phyloP scores from a whole-genome alignment of 2,329 filamentous ascomycete species.

The Aspergillus fischeri region DNA sequence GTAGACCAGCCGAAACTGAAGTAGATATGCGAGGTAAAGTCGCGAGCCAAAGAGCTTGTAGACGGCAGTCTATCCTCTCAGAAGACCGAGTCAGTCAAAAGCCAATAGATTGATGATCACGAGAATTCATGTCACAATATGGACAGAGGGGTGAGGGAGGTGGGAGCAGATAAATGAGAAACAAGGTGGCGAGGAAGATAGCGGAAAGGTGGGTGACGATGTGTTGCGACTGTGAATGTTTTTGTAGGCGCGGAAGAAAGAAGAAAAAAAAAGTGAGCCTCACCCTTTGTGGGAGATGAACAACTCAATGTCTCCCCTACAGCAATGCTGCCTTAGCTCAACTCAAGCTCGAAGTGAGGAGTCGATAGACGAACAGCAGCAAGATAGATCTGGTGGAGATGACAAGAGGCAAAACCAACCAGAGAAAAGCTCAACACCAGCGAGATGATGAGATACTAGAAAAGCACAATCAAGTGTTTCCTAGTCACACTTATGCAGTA shows the following conservation, averaged over 20 bases:
- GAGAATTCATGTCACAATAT: neutral
- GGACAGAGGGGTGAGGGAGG: neutral
- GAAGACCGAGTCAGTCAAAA: slow-evolving; percentile 7
- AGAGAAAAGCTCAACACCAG: slow-evolving; percentile 5
- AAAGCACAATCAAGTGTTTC: slow-evolving; percentile 40
- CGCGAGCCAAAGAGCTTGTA: slow-evolving; percentile 7
- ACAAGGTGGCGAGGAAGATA: slow-evolving; percentile 2
- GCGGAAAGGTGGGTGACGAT: slow-evolving; percentile 16
- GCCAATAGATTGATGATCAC: neutral
- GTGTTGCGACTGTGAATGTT: neutral
- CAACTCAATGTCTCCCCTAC: slow-evolving; percentile 94
- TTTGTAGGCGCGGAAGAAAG: slow-evolving; percentile 9
- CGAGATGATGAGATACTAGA: slow-evolving; percentile 18
- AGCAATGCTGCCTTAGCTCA: slow-evolving; percentile 19
- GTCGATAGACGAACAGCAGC: neutral
- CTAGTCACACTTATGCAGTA: slow-evolving; percentile 14
- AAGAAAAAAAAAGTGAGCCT: slow-evolving; percentile 19
- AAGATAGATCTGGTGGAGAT: slow-evolving; percentile 3
- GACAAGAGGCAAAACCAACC: slow-evolving; percentile 5
- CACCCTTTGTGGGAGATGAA: slow-evolving; percentile 80
- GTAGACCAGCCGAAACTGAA: slow-evolving; percentile 21
- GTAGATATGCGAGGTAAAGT: neutral
- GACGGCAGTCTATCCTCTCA: slow-evolving; percentile 23
- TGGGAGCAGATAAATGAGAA: slow-evolving; percentile 1
- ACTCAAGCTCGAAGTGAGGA: neutral